Base-by-base conservation (phyloP, 495 filamentous ascomycete genomes). In the Massariosphaeria phaeospora region DNA sequence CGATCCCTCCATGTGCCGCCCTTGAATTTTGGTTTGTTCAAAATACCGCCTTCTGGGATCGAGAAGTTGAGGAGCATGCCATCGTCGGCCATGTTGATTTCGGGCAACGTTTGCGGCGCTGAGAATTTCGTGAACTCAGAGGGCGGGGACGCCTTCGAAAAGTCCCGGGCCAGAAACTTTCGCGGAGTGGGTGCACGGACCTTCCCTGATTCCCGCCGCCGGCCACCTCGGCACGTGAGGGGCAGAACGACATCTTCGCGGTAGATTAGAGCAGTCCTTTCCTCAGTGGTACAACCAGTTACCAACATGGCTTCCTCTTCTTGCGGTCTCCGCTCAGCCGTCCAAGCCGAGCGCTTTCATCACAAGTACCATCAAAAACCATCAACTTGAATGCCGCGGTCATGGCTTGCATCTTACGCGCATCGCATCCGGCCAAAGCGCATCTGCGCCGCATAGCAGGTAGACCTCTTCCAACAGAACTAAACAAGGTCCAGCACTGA, bases 21-120 rank as follows among this genome's bases (percentile, higher is more conserved):
- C 68, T 83, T 90, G 67, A 95, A 88, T 55, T 80, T 84, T 3
- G 77, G 76, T 50, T 83, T 85, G 26, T 70, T 70, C 23, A 68
- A 36, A 15, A 72, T 46, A 47, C 74, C 68, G 13, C 73, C 76
- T 59, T 87, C 86, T 12, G 77, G 75, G 25, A 93, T 73, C 48
- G 85, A 79, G 66, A 96, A 96, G 67, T 98, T 97, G 68, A 96
- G 76, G 41, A 96, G 79, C 80, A 98, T 85, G 44, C 88, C 89
- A 84, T 95, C 87, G 73, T 96, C 89, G 18, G 89, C 88, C 91
- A 96, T 96, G 29, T 20, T 59, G 35, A 27, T 34, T 36, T 3
- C 6, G 18, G 10, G 1, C 5, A 26, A 21, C 17, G 2, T 17
- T 40, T 17, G 38, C 24, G 38, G 38, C 15, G 29, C 29, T 33